A percentile compares a stretch with the other conserved stretches of the same genome.
Evolutionary conservation across 495 filamentous ascomycete genomes (phyloP).

Genomic region (Jackrogersella multiformis): DNA sequence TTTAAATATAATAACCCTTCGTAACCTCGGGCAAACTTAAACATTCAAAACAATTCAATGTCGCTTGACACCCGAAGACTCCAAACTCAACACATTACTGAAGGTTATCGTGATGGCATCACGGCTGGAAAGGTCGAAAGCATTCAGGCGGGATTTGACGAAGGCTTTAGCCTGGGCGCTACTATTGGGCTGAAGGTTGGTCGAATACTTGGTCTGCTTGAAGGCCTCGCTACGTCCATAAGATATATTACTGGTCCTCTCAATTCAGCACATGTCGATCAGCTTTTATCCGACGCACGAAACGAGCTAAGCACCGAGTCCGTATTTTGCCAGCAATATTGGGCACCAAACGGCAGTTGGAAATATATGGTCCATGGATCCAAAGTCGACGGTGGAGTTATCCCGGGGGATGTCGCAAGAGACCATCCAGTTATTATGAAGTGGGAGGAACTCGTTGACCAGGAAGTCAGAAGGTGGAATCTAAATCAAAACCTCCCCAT

Average conservation of each 20-base stretch:
- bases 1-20: no score
- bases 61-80: conserved; percentile 56
- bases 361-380: conserved; percentile 62
- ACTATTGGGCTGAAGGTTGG: conserved; percentile 77
- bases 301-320: conserved; percentile 67
- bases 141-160: conserved; percentile 88
- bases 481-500: conserved; percentile 50
- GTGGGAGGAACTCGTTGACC: conserved; percentile 60
- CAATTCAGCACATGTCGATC: conserved; percentile 39
- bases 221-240: conserved; percentile 64
- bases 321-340: conserved; percentile 71
- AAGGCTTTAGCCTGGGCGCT: conserved; percentile 83
- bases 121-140: conserved; percentile 70
- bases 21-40: no score
- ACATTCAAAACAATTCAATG: conserved; percentile 20
- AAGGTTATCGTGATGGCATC: conserved; percentile 93
- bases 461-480: conserved; percentile 54
- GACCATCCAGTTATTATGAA: conserved; percentile 67
- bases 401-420: conserved; percentile 63
- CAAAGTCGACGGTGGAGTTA: conserved; percentile 44
- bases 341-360: conserved; percentile 69
- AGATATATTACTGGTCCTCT: conserved; percentile 15
- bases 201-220: conserved; percentile 73
- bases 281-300: conserved; percentile 62
- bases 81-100: conserved; percentile 75